Percentiles rank a stretch among this genome's conserved stretches.
Evolutionary conservation across 768 basidiomycete species (phyloP).

Genomic region (Lactifluus piperatus): DNA sequence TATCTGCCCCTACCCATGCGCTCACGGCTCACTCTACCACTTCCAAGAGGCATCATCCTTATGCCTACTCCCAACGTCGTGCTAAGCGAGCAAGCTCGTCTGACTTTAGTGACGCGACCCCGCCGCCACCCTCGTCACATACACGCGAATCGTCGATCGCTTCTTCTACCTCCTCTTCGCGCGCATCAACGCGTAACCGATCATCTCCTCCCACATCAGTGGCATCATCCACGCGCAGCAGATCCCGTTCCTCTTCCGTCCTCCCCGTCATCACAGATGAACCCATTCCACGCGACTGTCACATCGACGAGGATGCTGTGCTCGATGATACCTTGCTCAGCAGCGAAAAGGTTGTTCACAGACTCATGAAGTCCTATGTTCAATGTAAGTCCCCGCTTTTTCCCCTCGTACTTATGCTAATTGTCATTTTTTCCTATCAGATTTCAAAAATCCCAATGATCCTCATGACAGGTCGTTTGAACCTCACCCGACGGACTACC

Average conservation of each 20-base stretch:
- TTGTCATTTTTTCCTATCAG: constrained; percentile 28
- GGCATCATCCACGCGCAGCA: constrained; percentile 27
- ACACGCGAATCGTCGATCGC: constrained; percentile 16
- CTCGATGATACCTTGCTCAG: constrained; percentile 47
- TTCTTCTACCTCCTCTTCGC: constrained; percentile 20
- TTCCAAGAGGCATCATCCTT: constrained; percentile 1
- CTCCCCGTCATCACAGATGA: constrained; percentile 32
- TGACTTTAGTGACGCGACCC: constrained; percentile 15
- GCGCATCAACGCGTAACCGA: constrained; percentile 22
- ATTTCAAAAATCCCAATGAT: constrained; percentile 61
- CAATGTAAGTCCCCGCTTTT: constrained; percentile 41
- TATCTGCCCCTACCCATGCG: not conserved
- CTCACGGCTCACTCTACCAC: not conserved
- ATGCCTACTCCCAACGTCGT: not conserved
- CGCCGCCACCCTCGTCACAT: not conserved
- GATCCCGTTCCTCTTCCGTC: constrained; percentile 58
- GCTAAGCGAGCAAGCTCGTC: constrained; percentile 18
- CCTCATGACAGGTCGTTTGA: constrained; percentile 56
- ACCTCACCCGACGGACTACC: constrained; percentile 47
- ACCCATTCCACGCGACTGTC: constrained; percentile 37
- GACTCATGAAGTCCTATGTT: constrained; percentile 60
- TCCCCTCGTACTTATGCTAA: not conserved
- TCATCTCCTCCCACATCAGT: constrained; percentile 22
- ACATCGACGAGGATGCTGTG: constrained; percentile 45
- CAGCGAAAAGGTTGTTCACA: constrained; percentile 54